Conservation (phyloP, 2,329 filamentous ascomycete genomes). For the Rhynchosporium agropyri region DNA sequence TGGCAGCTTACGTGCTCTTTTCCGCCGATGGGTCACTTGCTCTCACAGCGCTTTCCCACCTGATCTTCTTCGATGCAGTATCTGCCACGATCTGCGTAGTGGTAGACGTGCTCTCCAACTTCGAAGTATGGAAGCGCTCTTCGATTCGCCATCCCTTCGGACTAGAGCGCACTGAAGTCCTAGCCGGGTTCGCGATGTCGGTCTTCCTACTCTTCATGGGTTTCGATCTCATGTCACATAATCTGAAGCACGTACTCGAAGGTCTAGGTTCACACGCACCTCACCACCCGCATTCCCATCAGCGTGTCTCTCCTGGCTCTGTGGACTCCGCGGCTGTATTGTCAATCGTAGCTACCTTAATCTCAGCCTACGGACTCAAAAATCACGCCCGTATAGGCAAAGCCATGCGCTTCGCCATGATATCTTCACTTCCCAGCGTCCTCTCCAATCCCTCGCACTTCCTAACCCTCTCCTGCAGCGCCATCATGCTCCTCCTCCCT, state of each 20-base stretch:
- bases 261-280: conserved; percentile 67
- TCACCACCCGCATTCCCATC: conserved; percentile 70
- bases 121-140: conserved; percentile 94
- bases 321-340: conserved; percentile 81
- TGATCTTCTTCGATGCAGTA: conserved; percentile 94
- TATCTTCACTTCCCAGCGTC: conserved; percentile 80
- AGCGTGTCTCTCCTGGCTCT: conserved; percentile 70
- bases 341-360: conserved; percentile 78
- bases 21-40: conserved; percentile 83
- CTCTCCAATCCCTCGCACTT: conserved; percentile 95
- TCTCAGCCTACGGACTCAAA: conserved; percentile 83
- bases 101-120: conserved; percentile 93
- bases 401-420: conserved; percentile 83
- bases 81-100: conserved; percentile 88
- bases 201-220: conserved; percentile 97
- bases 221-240: conserved; percentile 92
- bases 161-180: conserved; percentile 87
- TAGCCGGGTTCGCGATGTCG: conserved; percentile 94
- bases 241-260: conserved; percentile 90
- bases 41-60: conserved; percentile 87
- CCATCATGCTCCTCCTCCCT: conserved; percentile 77
- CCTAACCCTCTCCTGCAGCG: conserved; percentile 84
- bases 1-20: conserved; percentile 85
- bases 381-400: conserved; percentile 93
- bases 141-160: conserved; percentile 93